Evolutionary conservation across 345 rosid species (phyloP), one percentile per base, ranked within the genome.

Genomic region (Laguncularia racemosa): DNA sequence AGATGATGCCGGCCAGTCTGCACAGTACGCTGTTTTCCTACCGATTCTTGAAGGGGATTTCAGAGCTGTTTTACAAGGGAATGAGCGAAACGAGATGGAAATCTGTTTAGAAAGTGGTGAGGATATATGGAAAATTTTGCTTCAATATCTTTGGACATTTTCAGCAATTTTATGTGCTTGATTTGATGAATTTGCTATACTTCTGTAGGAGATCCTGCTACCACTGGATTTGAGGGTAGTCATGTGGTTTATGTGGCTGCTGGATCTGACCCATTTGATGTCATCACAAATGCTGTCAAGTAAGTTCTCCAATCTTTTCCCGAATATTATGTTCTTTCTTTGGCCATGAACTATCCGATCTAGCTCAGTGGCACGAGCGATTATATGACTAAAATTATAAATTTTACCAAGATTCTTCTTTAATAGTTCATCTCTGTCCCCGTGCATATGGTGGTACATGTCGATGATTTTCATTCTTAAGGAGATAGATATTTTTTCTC

Each of bases 11-110:
- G 62, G 69, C 7, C 74, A 70, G 51, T 57, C 78, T 16, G 59
- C 80, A 0, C 52, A 78, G 0, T 81, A 79, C 33, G 53, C 67
- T 1, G 87, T 79, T 26, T 77, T 84, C 67, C 70, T 79, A 63
- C 91, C 85, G 2, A 77, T 81, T 55, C 78, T 84, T 0, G 87
- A 81, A 60, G 91, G 87, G 14, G 80, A 81, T 66, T 84, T 84
- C 77, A 72, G 85, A 63, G 87, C 83, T 20, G 87, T 79, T 60
- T 80, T 84, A 52, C 85, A 84, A 50, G 87, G 87, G 64, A 81
- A 84, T 57, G 81, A 76, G 28, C 66, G 44, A 3, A 68, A 81
- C 17, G 85, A 81, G 75, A 21, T 84, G 69, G 91, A 84, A 70
- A 77, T 84, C 48, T 81, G 83, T 61, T 63, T 84, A 52, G 91